Evolutionary conservation across 2,329 filamentous ascomycete species (phyloP), one percentile per base, ranked within the genome.

Genomic region (Epichloe amarillans): DNA sequence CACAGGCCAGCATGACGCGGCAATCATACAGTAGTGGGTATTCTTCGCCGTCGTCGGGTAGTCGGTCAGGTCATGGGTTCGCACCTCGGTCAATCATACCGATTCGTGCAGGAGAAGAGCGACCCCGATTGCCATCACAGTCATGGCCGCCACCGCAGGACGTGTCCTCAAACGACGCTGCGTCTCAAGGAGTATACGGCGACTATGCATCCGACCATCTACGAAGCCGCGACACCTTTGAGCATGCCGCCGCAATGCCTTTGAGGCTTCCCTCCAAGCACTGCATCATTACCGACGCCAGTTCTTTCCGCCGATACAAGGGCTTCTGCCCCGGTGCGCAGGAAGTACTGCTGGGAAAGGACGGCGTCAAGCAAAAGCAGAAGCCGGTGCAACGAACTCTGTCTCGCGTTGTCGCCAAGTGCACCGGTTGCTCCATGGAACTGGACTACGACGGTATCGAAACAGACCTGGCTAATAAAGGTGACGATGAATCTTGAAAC

Each of bases 241-340:
- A 44, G 7, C 48, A 41, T 6, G 17, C 44, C 14, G 17, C 19
- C 14, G 17, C 19, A 3, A 41, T 40, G 19, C 26, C 30, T 17
- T 21, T 39, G 5, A 3, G 46, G 12, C n/a, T 36, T 7, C 47
- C 40, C 7, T 36, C 43, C 3, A 47, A 48, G 8, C 69, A 72
- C 40, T 72, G 69, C 55, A 67, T 57, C 5, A 75, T 79, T 33
- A 68, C 61, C 11, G 55, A 58, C 2, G 54, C 63, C 10, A 76
- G 74, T 54, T 79, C 76, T 0, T 79, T 78, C 53, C 71, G 73
- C 45, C 62, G 71, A 11, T 64, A 74, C 38, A 77, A 75, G 50
- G 76, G 75, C 1, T 78, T 80, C 55, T 80, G 77, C 43, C 68
- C 71, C 17, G 76, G 76, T 1, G 76, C 76, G 7, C 72, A 70